These are phyloP conservation scores for Conticribra weissflogii DNA, from an alignment of 108 stramenopile genomes.

Conservation along the genomic window DNA sequence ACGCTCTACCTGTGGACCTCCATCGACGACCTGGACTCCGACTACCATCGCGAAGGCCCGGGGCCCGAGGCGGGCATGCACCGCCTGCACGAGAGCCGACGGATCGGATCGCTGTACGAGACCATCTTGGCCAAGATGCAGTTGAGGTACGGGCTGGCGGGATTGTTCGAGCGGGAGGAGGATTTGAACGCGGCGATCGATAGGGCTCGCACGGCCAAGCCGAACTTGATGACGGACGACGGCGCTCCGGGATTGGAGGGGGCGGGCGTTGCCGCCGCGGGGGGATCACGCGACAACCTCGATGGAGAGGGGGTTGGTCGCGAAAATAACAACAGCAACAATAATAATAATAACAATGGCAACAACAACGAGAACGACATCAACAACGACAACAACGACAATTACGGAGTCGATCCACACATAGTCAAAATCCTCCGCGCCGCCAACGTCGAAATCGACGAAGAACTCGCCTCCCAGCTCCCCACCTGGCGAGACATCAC, in stretches of 20 bases:
- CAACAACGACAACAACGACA: conserved; percentile 5
- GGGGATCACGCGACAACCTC: neutral
- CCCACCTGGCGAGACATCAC: conserved; percentile 72
- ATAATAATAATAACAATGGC: neutral
- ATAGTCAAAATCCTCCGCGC: conserved; percentile 57
- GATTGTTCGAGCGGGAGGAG: too few species aligned
- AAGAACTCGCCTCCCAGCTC: conserved; percentile 51
- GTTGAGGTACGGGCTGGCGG: neutral
- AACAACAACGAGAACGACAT: neutral
- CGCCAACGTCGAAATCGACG: conserved; percentile 54
- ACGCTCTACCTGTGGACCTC: conserved; percentile 17
- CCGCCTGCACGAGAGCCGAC: conserved; percentile 22
- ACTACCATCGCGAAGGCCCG: neutral
- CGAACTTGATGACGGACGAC: conserved; percentile 2
- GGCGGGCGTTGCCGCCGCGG: neutral
- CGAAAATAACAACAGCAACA: neutral
- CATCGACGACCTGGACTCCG: conserved; percentile 6
- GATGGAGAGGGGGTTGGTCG: neutral
- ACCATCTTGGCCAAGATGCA: conserved; percentile 9
- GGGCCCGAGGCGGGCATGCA: conserved; percentile 43
- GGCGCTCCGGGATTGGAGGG: neutral
- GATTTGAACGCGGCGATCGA: neutral
- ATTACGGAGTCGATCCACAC: conserved; percentile 40
- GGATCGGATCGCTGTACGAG: conserved; percentile 10
- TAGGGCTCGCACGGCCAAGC: neutral